Conservation (phyloP, 2,329 filamentous ascomycete genomes). For the Ophiocordyceps camponoti-leonardi region DNA sequence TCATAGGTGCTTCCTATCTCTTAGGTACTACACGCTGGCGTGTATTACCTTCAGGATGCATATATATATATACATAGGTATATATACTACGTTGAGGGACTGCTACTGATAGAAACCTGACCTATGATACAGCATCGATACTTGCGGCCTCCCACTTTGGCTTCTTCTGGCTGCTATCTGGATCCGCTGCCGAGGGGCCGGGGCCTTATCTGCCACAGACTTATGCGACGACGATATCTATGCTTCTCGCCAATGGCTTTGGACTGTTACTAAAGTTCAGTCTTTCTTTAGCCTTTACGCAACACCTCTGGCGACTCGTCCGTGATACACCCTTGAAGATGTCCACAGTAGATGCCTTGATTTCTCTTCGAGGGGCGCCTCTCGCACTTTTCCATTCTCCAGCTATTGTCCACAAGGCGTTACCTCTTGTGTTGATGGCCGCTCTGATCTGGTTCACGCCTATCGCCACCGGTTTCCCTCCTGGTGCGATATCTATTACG, state of each 20-base stretch:
- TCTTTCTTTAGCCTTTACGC: background rate
- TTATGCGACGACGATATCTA: background rate
- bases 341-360: background rate
- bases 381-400: background rate
- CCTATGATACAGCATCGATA: background rate
- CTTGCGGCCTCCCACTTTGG: background rate
- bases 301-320: background rate
- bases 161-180: background rate
- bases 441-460: background rate
- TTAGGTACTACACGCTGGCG: background rate
- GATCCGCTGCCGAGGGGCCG: background rate
- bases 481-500: background rate
- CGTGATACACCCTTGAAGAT: background rate
- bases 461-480: background rate
- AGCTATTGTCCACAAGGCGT: background rate
- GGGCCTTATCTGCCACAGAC: background rate
- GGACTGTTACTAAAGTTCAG: background rate
- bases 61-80: too few species aligned
- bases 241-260: background rate
- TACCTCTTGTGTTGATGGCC: background rate
- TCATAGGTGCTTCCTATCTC: background rate
- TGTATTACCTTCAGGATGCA: too few species aligned
- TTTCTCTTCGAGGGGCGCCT: background rate
- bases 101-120: too few species aligned
- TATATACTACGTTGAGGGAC: too few species aligned